Evolutionary conservation across 352 stramenopile genomes (phyloP).

Genomic region (Globisporangium barbulae): DNA sequence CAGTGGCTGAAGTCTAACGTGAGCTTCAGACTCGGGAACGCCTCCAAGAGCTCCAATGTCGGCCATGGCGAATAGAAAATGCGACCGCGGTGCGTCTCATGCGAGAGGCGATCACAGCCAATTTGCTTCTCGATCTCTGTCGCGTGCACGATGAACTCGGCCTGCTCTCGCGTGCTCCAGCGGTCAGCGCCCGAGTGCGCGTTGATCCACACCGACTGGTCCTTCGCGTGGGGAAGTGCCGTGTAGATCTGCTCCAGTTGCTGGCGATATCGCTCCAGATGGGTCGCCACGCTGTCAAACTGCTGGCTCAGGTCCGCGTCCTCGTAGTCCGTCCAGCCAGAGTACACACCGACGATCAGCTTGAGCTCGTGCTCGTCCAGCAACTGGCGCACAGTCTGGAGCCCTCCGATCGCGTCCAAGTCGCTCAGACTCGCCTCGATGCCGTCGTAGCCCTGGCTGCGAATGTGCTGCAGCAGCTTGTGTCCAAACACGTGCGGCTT

Average conservation of each 20-base stretch:
- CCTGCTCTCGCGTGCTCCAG: constrained; percentile 39
- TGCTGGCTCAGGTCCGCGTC: constrained; percentile 43
- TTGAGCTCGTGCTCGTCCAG: constrained; percentile 48
- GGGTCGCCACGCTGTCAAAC: constrained; percentile 43
- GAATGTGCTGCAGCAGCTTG: constrained; percentile 34
- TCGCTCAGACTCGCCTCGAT: constrained; percentile 71
- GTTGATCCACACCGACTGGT: constrained; percentile 45
- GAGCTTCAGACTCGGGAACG: constrained; percentile 59
- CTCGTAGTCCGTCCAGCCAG: constrained; percentile 70
- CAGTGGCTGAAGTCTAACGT: constrained; percentile 74
- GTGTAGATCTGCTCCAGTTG: constrained; percentile 31
- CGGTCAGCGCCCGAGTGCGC: constrained; percentile 61
- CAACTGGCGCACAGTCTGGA: constrained; percentile 31
- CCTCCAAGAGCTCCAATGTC: constrained; percentile 52
- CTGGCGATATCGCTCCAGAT: constrained; percentile 37
- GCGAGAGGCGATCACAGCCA: constrained; percentile 30
- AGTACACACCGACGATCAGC: constrained; percentile 69
- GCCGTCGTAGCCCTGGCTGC: constrained; percentile 53
- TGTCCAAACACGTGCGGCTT: constrained; percentile 25
- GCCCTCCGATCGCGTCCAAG: constrained; percentile 45
- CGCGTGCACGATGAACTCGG: constrained; percentile 46
- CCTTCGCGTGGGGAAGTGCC: constrained; percentile 21
- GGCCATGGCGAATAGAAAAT: constrained; percentile 73
- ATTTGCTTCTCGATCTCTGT: constrained; percentile 43
- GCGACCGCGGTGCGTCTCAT: constrained; percentile 66